A percentile compares a stretch with the other conserved stretches of the same genome.
phyloP scores from a whole-genome alignment of 2,329 filamentous ascomycete species.

The Septoria linicola region DNA sequence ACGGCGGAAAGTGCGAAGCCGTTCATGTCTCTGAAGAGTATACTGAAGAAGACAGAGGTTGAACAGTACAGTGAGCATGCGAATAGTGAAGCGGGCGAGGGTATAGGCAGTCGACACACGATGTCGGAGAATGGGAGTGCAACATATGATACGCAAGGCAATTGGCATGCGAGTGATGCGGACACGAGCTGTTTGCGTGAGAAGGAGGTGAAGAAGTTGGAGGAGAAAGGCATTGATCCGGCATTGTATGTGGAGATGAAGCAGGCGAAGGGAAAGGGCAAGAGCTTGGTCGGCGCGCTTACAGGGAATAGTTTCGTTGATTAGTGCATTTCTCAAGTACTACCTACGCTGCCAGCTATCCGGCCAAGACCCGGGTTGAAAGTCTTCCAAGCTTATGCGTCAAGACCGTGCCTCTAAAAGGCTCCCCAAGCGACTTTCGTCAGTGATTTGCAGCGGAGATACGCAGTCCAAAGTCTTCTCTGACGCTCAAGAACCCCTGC shows the following conservation, averaged over 20 bases:
- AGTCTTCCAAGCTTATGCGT: too few species aligned
- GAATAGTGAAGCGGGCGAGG: constrained; percentile 24
- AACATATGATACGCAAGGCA: constrained; percentile 21
- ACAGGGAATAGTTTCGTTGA: constrained; percentile 29
- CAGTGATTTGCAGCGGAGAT: too few species aligned
- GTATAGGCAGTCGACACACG: constrained; percentile 27
- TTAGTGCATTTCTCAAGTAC: too few species aligned
- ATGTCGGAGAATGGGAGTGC: constrained; percentile 22
- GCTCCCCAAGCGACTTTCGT: too few species aligned
- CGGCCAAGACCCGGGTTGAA: too few species aligned
- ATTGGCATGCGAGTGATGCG: constrained; percentile 44
- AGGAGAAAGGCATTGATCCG: constrained; percentile 50
- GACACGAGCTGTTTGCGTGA: constrained; percentile 42
- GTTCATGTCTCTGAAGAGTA: constrained; percentile 16
- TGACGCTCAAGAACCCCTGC: too few species aligned
- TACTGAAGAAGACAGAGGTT: constrained; percentile 21
- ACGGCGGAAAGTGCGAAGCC: neutral
- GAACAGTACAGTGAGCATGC: constrained; percentile 36
- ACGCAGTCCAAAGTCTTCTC: too few species aligned
- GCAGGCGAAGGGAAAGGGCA: constrained; percentile 42
- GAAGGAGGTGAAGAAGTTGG: constrained; percentile 45
- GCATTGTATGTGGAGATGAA: constrained; percentile 50
- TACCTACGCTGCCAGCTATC: too few species aligned
- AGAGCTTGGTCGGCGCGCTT: constrained; percentile 32
- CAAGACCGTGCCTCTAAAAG: too few species aligned